phyloP scores from a whole-genome alignment of 306 rosid genomes.

The Quercus agrifolia region DNA sequence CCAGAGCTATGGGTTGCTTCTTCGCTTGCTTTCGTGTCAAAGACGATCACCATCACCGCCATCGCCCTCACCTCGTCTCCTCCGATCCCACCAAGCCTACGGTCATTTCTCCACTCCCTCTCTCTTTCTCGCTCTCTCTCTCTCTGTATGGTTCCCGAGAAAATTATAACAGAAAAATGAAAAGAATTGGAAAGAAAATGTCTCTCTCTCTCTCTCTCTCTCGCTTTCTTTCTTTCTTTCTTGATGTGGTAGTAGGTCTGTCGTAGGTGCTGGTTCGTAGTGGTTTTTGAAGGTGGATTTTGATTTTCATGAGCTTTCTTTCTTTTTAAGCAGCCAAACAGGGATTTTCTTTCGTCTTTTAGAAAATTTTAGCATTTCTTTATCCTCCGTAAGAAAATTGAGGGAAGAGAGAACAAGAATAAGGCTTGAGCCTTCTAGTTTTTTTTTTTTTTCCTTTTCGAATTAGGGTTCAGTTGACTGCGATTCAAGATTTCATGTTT shows the following conservation, averaged over 20 bases:
- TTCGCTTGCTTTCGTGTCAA: slow-evolving; percentile 65
- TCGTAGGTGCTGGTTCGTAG: too few relatives aligned
- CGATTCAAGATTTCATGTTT: not conserved
- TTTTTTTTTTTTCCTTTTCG: not conserved
- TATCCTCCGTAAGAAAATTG: not conserved
- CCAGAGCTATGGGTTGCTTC: slow-evolving; percentile 83
- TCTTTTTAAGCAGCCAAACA: not conserved
- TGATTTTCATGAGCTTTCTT: not conserved
- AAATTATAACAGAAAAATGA: not conserved
- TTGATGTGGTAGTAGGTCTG: too few relatives aligned
- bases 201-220: not conserved
- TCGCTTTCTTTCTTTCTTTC: too few relatives aligned
- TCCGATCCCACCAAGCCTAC: slow-evolving; percentile 22
- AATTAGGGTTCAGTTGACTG: not conserved
- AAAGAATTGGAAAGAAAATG: not conserved
- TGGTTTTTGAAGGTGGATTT: not conserved
- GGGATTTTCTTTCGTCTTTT: not conserved
- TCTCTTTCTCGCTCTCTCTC: too few relatives aligned
- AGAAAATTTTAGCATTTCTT: not conserved
- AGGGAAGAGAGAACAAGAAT: not conserved
- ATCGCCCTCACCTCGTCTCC: slow-evolving; percentile 31
- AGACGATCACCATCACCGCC: slow-evolving; percentile 37
- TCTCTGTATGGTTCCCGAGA: slow-evolving; percentile 6
- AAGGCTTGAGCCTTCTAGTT: not conserved
- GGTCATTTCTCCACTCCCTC: not conserved